Evolutionary conservation across 2,329 filamentous ascomycete genomes (phyloP).

Genomic region (Cladosporium sp.): DNA sequence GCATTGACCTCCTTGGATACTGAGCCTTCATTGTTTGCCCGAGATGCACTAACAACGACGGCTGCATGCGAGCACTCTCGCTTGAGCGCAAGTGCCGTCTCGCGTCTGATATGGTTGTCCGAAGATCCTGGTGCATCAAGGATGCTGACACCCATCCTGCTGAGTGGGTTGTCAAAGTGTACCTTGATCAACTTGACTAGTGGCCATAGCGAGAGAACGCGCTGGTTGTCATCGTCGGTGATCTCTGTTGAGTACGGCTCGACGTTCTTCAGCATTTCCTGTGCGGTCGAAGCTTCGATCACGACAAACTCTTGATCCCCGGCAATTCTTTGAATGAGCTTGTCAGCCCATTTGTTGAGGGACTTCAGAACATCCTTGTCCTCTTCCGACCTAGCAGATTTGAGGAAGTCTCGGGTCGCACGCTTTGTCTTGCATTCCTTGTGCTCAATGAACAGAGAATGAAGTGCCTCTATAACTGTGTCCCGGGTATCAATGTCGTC

Average conservation of each 20-base stretch:
- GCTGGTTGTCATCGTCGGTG: background rate
- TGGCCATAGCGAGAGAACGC: slow-evolving; percentile 25
- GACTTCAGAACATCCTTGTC: background rate
- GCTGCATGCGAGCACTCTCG: slow-evolving; percentile 24
- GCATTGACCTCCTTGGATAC: slow-evolving; percentile 10
- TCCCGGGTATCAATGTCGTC: slow-evolving; percentile 17
- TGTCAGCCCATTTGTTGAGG: slow-evolving; percentile 5
- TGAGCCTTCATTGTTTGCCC: background rate
- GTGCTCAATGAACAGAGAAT: slow-evolving; percentile 25
- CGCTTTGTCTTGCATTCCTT: slow-evolving; percentile 11
- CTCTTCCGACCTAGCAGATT: background rate
- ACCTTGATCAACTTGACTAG: slow-evolving; percentile 27
- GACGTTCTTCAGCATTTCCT: slow-evolving; percentile 23
- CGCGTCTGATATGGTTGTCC: slow-evolving; percentile 24
- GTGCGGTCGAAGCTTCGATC: slow-evolving; percentile 21
- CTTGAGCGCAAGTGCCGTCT: slow-evolving; percentile 19
- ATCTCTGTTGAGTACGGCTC: slow-evolving; percentile 22
- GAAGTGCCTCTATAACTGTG: slow-evolving; percentile 17
- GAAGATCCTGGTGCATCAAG: slow-evolving; percentile 29
- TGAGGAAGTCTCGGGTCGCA: slow-evolving; percentile 12
- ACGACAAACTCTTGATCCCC: slow-evolving; percentile 5
- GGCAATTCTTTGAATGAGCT: background rate
- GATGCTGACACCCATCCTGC: slow-evolving; percentile 25
- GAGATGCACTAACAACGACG: background rate
- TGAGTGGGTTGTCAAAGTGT: slow-evolving; percentile 25